Base-by-base conservation (phyloP, 2,329 filamentous ascomycete species). In the Microdochium nivale region DNA sequence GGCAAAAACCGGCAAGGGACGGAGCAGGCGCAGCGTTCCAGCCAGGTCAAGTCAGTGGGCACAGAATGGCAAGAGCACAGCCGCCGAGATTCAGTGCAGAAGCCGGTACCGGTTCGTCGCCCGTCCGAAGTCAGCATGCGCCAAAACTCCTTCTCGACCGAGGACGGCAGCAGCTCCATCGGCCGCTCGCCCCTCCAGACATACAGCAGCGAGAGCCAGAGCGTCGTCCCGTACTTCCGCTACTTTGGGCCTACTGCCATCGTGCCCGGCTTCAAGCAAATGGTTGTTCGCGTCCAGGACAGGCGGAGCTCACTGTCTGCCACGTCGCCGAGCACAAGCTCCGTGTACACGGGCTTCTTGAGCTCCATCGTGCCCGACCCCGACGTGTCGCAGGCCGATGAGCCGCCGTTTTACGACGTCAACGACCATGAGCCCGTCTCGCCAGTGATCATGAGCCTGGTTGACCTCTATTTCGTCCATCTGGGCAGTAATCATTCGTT, bases 181-280 rank as follows among this genome's bases (percentile, higher is more conserved):
- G 67, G 66, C 51, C 68, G 67, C 25, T 79, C 76, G 23, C 74
- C 76, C 1, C 60, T 70, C 11, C 67, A 75, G 49, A 16, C 19
- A 3, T 71, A 79, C 55, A 73, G 79, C 58, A 67, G 72, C 27
- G 75, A 79, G 64, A 74, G 79, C n/a, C 32, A 55, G 54, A 74
- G 86, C 61, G 79, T 86, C 51, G 88, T 95, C 56, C 90, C 90
- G 0, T 96, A 94, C 65, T 95, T 95, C 61, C 78, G 90, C 54
- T 95, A 94, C 67, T 94, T 95, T 64, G 90, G 90, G 0, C 88
- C 89, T 0, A 95, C 90, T 1, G 90, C 90, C 55, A 95, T 95
- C 62, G 88, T 94, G 50, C 90, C 90, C 1, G 90, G 90, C 23
- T 95, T 90, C 71, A 95, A 95, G 68, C 89, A 95, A 66, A 95